Evolutionary conservation across 1,139 yeast species (phyloP).

Genomic region (Ashbya aceris): DNA sequence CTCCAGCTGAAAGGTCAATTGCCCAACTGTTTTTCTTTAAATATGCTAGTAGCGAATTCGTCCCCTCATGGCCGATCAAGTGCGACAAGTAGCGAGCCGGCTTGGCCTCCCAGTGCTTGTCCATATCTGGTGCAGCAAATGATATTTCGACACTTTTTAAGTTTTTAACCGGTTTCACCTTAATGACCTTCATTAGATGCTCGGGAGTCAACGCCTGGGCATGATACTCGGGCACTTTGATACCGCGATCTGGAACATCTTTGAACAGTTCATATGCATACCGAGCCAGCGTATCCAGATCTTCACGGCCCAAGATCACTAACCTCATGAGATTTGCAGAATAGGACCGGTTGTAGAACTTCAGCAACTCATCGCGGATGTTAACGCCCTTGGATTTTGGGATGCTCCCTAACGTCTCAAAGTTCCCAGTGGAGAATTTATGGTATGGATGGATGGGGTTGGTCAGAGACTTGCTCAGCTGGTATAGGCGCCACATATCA

Average conservation of each 20-base stretch:
- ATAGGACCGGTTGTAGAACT: conserved; percentile 53
- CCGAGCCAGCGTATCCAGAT: conserved; percentile 55
- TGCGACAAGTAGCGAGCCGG: conserved; percentile 71
- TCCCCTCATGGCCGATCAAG: conserved; percentile 83
- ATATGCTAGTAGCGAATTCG: conserved; percentile 66
- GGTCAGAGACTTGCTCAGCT: conserved; percentile 66
- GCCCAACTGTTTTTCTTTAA: conserved; percentile 76
- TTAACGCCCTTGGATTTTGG: conserved; percentile 44
- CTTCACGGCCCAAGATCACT: conserved; percentile 75
- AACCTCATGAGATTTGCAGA: conserved; percentile 80
- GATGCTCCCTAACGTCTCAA: conserved; percentile 47
- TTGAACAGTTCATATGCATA: conserved; percentile 69
- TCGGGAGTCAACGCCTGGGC: conserved; percentile 36
- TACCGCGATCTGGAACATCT: conserved; percentile 46
- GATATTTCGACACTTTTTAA: conserved; percentile 54
- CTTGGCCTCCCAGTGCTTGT: conserved; percentile 51
- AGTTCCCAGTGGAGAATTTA: conserved; percentile 70
- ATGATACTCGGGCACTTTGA: conserved; percentile 36
- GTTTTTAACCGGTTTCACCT: conserved; percentile 79
- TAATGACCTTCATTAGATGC: conserved; percentile 46
- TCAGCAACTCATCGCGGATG: conserved; percentile 56
- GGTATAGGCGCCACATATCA: conserved; percentile 83
- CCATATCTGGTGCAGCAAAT: conserved; percentile 71
- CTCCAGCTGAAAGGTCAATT: conserved; percentile 67
- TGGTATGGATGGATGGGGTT: conserved; percentile 66